Percentiles rank a stretch among this genome's conserved stretches.
Conservation (phyloP, 2,329 filamentous ascomycete species). For the Orbilia blumenaviensis region DNA sequence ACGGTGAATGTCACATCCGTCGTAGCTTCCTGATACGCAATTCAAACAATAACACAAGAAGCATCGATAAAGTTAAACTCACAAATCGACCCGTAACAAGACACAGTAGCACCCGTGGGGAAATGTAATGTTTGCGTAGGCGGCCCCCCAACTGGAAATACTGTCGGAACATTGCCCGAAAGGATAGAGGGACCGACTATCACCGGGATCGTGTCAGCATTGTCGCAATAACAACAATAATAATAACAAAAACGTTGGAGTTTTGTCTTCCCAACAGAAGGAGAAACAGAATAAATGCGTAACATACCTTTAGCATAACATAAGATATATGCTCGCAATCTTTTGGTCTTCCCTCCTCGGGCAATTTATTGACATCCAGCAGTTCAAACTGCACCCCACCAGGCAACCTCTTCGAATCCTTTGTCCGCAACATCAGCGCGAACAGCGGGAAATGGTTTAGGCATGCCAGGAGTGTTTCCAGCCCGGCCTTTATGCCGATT, state of each 20-base stretch:
- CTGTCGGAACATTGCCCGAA: slow-evolving; percentile 94
- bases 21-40: neutral
- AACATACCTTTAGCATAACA: slow-evolving; percentile 81
- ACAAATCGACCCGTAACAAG: slow-evolving; percentile 87
- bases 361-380: slow-evolving; percentile 32
- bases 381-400: slow-evolving; percentile 62
- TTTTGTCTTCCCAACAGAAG: neutral
- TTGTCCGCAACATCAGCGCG: slow-evolving; percentile 92
- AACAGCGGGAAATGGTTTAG: slow-evolving; percentile 98
- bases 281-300: neutral
- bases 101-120: slow-evolving; percentile 84
- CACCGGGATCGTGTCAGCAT: slow-evolving; percentile 21
- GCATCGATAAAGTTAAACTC: slow-evolving; percentile 8
- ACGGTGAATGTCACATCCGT: neutral
- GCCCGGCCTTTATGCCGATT: slow-evolving; percentile 86
- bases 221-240: slow-evolving; percentile 5
- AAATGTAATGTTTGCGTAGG: slow-evolving; percentile 93
- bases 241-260: neutral
- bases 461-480: slow-evolving; percentile 91
- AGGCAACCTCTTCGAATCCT: slow-evolving; percentile 88
- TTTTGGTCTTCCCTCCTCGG: slow-evolving; percentile 21
- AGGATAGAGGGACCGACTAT: slow-evolving; percentile 85
- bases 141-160: slow-evolving; percentile 95
- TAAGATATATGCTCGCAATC: slow-evolving; percentile 73
- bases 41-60: neutral